These are phyloP conservation scores for Blakeslea trispora DNA, from an alignment of 371 early-diverging fungal species.

Conservation along the genomic window DNA sequence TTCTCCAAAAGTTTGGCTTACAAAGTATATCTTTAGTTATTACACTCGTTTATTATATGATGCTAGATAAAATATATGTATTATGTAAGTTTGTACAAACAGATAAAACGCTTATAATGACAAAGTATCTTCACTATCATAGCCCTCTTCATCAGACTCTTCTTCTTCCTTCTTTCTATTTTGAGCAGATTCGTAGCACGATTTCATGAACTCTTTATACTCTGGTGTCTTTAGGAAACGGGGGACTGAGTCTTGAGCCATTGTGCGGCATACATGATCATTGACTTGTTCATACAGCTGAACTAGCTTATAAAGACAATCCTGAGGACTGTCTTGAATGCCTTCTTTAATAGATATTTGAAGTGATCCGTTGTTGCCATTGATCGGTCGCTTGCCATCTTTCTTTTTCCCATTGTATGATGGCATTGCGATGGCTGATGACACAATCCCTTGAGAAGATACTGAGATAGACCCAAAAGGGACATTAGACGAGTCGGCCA, in stretches of 20 bases:
- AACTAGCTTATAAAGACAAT: conserved; percentile 28
- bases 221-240: conserved; percentile 65
- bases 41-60: too few relatives aligned
- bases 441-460: conserved; percentile 13
- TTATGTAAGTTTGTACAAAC: too few relatives aligned
- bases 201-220: conserved; percentile 38
- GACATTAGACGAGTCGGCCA: conserved; percentile 13
- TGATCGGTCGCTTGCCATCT: not conserved
- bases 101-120: too few relatives aligned
- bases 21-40: too few relatives aligned
- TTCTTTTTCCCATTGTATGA: conserved; percentile 2
- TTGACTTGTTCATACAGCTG: conserved; percentile 60
- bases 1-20: too few relatives aligned
- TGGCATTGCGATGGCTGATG: not conserved
- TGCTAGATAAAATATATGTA: too few relatives aligned
- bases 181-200: conserved; percentile 5
- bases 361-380: not conserved
- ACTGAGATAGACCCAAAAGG: conserved; percentile 25
- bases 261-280: conserved; percentile 69
- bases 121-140: not conserved
- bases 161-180: not conserved
- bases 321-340: conserved; percentile 12
- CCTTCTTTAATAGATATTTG: conserved; percentile 1
- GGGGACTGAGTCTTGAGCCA: conserved; percentile 76
- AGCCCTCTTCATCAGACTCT: not conserved